Evolutionary conservation across 306 rosid species (phyloP).

Genomic region (Vicia sativa): DNA sequence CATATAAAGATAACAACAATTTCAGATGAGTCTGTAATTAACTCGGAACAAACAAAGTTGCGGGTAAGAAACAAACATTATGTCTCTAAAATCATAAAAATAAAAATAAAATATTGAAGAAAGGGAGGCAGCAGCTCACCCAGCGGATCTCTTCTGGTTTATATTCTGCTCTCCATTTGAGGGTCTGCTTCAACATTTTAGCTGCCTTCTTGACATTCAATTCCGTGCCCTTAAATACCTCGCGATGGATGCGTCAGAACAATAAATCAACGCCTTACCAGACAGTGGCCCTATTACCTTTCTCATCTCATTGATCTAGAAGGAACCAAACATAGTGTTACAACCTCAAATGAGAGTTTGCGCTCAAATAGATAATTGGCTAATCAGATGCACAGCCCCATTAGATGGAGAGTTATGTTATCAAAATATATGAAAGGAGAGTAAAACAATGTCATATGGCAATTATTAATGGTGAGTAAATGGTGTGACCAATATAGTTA

Average conservation of each 20-base stretch:
- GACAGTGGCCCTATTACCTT: slow-evolving; percentile 68
- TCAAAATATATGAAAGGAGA: no score
- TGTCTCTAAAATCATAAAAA: slow-evolving; percentile 13
- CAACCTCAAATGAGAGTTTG: no score
- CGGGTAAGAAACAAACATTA: background rate
- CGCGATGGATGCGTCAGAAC: slow-evolving; percentile 75
- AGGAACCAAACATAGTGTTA: slow-evolving; percentile 21
- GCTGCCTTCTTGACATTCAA: slow-evolving; percentile 90
- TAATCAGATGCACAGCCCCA: no score
- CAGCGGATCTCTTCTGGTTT: slow-evolving; percentile 93
- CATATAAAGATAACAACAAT: slow-evolving; percentile 23
- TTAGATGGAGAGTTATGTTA: no score
- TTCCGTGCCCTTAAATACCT: slow-evolving; percentile 78
- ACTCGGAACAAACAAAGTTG: no score
- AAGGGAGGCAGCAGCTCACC: slow-evolving; percentile 50
- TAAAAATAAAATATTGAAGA: slow-evolving; percentile 15
- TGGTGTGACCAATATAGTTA: no score
- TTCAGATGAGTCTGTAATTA: no score
- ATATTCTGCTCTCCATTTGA: slow-evolving; percentile 79
- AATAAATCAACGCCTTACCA: slow-evolving; percentile 62
- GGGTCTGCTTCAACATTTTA: slow-evolving; percentile 76
- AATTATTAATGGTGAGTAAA: no score
- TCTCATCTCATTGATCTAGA: slow-evolving; percentile 79
- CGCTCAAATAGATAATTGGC: no score
- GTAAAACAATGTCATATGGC: no score